These are phyloP conservation scores for Plasmopara halstedii DNA, from an alignment of 352 stramenopile genomes.

Conservation along the genomic window DNA sequence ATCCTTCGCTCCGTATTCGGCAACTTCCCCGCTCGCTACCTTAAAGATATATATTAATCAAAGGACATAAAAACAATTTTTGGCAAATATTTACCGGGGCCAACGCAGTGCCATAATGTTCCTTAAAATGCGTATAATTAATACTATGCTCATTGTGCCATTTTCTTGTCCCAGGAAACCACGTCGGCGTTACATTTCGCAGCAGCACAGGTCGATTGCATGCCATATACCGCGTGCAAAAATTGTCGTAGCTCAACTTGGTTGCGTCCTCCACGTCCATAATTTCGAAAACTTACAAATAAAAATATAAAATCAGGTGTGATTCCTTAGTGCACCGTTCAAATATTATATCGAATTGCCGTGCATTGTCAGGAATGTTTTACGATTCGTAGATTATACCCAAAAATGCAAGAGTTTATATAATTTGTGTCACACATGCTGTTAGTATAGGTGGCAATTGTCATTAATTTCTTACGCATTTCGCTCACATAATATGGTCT, in stretches of 20 bases:
- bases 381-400: too few relatives aligned
- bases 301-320: too few relatives aligned
- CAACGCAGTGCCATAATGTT: conserved; percentile 36
- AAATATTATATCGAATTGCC: too few relatives aligned
- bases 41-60: conserved; percentile 8
- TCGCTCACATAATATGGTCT: too few relatives aligned
- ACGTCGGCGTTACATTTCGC: conserved; percentile 37
- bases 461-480: too few relatives aligned
- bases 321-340: too few relatives aligned
- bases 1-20: conserved; percentile 52
- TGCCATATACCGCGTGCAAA: conserved; percentile 68
- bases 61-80: background rate
- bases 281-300: too few relatives aligned
- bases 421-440: too few relatives aligned
- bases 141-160: conserved; percentile 26
- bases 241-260: conserved; percentile 52
- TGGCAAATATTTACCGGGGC: conserved; percentile 35
- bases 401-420: too few relatives aligned
- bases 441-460: too few relatives aligned
- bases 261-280: conserved; percentile 57
- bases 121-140: conserved; percentile 33
- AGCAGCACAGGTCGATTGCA: conserved; percentile 64
- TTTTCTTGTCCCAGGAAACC: conserved; percentile 17
- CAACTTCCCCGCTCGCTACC: conserved; percentile 54
- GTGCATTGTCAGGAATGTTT: too few relatives aligned